Evolutionary conservation across 1,284 basidiomycete genomes (phyloP).

Genomic region (Albatrellus sp.): DNA sequence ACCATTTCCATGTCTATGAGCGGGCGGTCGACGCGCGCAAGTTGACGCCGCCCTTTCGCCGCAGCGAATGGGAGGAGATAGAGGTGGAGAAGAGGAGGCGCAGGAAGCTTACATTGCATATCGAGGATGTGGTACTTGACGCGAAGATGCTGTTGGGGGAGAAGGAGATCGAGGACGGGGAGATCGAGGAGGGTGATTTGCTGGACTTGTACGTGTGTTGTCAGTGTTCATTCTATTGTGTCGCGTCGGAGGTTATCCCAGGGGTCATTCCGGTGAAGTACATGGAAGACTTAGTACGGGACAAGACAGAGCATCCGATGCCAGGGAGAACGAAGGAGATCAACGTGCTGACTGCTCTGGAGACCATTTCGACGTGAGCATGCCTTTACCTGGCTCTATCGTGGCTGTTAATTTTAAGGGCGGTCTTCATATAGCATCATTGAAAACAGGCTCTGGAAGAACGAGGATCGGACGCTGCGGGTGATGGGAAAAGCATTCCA

Average conservation of each 20-base stretch:
- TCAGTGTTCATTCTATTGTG: constrained; percentile 62
- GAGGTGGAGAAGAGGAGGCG: constrained; percentile 35
- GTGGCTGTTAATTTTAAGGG: neutral
- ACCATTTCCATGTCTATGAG: constrained; percentile 68
- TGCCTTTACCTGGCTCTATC: neutral
- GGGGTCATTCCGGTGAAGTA: constrained; percentile 52
- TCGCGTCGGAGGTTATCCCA: constrained; percentile 56
- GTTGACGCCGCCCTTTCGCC: constrained; percentile 48
- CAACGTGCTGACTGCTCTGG: constrained; percentile 41
- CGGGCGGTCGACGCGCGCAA: constrained; percentile 52
- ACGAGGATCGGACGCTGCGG: constrained; percentile 45
- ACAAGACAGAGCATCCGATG: constrained; percentile 28
- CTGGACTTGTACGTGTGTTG: constrained; percentile 73
- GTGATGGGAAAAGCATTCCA: constrained; percentile 43
- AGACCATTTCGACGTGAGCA: constrained; percentile 56
- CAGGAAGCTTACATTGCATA: constrained; percentile 27
- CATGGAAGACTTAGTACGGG: constrained; percentile 29
- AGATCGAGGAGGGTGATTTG: constrained; percentile 36
- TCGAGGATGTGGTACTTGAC: constrained; percentile 7
- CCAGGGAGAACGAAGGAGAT: constrained; percentile 30
- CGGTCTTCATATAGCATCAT: constrained; percentile 34
- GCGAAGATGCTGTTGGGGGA: neutral
- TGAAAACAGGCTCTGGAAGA: constrained; percentile 63
- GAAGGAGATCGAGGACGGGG: constrained; percentile 17
- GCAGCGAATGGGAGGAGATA: constrained; percentile 43